A percentile compares a stretch with the other conserved stretches of the same genome.
Evolutionary conservation across 768 basidiomycete species (phyloP).

Genomic region (Multifurca ochricompacta): DNA sequence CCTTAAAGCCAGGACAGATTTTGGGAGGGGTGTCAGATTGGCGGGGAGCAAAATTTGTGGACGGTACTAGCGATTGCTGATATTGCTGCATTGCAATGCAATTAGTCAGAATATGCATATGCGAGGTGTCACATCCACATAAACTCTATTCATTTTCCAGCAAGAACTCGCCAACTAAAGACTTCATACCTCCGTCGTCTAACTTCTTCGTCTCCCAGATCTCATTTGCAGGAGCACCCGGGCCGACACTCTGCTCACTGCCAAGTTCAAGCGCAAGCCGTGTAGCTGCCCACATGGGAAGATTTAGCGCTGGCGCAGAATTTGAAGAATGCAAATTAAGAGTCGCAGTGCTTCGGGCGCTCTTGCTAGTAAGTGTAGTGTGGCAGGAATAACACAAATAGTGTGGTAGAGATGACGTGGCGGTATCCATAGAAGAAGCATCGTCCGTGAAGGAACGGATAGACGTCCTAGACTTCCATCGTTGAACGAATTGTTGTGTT

Average conservation of each 20-base stretch:
- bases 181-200: slow-evolving; percentile 32
- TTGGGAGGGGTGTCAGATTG: too few species aligned
- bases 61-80: too few species aligned
- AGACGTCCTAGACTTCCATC: slow-evolving; percentile 70
- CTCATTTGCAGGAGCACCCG: slow-evolving; percentile 21
- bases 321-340: slow-evolving; percentile 7
- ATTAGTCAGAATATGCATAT: too few species aligned
- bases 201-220: slow-evolving; percentile 29
- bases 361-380: slow-evolving; percentile 51
- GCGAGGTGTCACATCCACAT: too few species aligned
- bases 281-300: slow-evolving; percentile 23
- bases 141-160: slow-evolving; percentile 25
- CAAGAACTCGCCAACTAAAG: slow-evolving; percentile 33
- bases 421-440: slow-evolving; percentile 4
- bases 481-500: slow-evolving; percentile 53
- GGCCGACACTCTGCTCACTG: not conserved
- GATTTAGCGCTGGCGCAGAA: slow-evolving; percentile 1
- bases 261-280: not conserved
- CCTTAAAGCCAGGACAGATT: too few species aligned
- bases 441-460: slow-evolving; percentile 45
- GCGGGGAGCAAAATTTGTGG: too few species aligned
- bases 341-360: slow-evolving; percentile 35
- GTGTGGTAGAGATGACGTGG: slow-evolving; percentile 29
- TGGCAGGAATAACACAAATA: slow-evolving; percentile 59
- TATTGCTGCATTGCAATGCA: too few species aligned